Conservation (phyloP, 139 green algal genomes). For the Volvox africanus region DNA sequence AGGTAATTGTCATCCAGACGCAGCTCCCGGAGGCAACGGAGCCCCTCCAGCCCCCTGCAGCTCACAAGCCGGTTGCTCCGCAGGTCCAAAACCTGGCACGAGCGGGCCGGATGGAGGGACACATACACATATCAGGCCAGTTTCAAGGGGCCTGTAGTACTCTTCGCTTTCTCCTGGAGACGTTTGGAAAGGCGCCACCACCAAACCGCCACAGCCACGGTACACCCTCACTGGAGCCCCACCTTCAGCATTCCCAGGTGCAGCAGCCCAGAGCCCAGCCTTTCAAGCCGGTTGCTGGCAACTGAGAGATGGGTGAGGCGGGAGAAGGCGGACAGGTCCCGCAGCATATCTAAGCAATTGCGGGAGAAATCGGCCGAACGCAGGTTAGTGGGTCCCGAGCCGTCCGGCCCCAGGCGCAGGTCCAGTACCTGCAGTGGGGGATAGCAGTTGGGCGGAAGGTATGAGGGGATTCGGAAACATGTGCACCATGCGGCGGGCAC, state of each 20-base stretch:
- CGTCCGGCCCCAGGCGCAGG: conserved; percentile 19
- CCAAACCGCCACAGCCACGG: no score
- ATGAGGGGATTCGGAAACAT: background rate
- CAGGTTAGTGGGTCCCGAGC: conserved; percentile 59
- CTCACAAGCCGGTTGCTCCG: conserved; percentile 47
- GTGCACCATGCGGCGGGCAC: no score
- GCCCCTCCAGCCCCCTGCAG: conserved; percentile 14
- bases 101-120: no score
- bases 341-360: conserved; percentile 58
- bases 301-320: conserved; percentile 54
- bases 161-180: no score
- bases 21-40: conserved; percentile 51
- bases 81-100: conserved; percentile 37
- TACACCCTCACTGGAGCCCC: background rate
- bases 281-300: conserved; percentile 58
- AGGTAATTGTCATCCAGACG: conserved; percentile 56
- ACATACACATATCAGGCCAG: no score
- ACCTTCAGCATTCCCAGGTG: conserved; percentile 47
- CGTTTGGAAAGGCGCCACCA: no score
- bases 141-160: no score
- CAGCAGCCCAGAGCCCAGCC: conserved; percentile 30
- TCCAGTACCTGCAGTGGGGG: conserved; percentile 54
- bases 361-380: conserved; percentile 62
- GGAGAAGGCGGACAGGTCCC: conserved; percentile 55
- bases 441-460: background rate